Evolutionary conservation across 257 asterid genomes (phyloP).

Genomic region (Solanum tacnaense): DNA sequence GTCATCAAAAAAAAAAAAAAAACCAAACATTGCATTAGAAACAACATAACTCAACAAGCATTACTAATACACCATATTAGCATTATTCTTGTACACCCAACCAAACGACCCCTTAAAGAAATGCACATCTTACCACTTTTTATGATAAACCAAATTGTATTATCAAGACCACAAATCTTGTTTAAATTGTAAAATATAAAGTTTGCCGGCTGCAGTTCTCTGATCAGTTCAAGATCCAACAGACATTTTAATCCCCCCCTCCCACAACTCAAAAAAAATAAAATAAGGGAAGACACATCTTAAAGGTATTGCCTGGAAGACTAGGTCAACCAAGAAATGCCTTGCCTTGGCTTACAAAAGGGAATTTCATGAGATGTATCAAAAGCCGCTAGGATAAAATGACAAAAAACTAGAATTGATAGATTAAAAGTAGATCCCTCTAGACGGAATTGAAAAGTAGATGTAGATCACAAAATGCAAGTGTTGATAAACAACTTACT

Average conservation of each 20-base stretch:
- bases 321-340: neutral
- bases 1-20: no score
- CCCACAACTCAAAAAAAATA: no score
- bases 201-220: neutral
- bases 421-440: neutral
- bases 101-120: neutral
- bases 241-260: neutral
- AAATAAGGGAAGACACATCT: neutral
- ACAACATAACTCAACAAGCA: neutral
- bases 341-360: neutral
- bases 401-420: neutral
- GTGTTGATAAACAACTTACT: neutral
- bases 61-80: neutral
- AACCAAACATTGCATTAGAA: neutral
- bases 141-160: neutral
- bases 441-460: neutral
- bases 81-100: neutral
- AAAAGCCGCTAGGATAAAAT: neutral
- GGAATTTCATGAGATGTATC: neutral
- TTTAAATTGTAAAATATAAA: neutral
- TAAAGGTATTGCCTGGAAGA: neutral
- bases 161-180: neutral
- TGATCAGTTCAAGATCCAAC: neutral
- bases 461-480: neutral
- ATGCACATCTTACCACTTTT: neutral